Evolutionary conservation across 306 rosid genomes (phyloP).

Genomic region (Potentilla sterilis): DNA sequence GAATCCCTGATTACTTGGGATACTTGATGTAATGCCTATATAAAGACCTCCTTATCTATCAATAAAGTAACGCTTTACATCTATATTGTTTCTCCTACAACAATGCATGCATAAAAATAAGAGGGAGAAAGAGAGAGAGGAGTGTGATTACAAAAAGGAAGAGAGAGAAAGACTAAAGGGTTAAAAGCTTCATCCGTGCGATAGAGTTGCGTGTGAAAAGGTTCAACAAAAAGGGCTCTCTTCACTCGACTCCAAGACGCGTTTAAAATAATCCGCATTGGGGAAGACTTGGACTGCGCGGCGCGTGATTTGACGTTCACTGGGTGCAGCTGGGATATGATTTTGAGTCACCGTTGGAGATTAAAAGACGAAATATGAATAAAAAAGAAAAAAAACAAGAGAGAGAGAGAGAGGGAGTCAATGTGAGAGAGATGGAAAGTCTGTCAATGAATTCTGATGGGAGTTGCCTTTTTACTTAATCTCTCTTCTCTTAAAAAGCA

Average conservation of each 20-base stretch:
- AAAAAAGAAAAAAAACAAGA: too few relatives aligned
- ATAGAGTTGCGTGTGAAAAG: constrained; percentile 79
- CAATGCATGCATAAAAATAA: neutral
- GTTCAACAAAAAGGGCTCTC: constrained; percentile 29
- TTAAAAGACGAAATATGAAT: neutral
- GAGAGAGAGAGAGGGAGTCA: constrained; percentile 28
- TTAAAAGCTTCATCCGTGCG: constrained; percentile 63
- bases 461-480: constrained; percentile 3
- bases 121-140: neutral
- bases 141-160: constrained; percentile 27
- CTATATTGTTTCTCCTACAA: too few relatives aligned
- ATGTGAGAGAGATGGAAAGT: neutral
- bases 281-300: neutral
- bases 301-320: neutral
- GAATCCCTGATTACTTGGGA: too few relatives aligned
- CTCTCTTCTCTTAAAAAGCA: constrained; percentile 26
- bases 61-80: too few relatives aligned
- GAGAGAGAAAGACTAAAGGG: constrained; percentile 48
- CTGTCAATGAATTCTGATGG: neutral
- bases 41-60: too few relatives aligned
- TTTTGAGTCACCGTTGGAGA: neutral
- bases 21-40: too few relatives aligned
- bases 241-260: neutral
- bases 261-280: neutral
- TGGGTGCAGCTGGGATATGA: neutral